Evolutionary conservation across 352 stramenopile species (phyloP).

Genomic region (Phytophthora tubulina): DNA sequence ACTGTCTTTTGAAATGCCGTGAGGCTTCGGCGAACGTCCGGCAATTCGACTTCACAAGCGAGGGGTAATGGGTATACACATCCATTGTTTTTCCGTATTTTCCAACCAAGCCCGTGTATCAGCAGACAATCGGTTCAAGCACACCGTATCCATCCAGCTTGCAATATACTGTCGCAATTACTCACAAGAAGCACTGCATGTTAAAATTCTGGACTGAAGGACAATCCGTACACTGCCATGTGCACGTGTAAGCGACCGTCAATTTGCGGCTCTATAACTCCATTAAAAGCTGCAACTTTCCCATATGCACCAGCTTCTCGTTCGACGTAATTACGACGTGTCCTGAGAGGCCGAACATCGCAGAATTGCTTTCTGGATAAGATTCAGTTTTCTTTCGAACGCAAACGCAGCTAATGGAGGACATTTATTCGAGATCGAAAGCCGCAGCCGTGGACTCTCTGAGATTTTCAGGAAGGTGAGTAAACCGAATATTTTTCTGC

Average conservation of each 20-base stretch:
- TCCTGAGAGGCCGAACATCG: background rate
- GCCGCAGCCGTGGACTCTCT: background rate
- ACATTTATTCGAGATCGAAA: background rate
- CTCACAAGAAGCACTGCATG: background rate
- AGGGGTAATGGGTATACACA: background rate
- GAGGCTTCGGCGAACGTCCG: background rate
- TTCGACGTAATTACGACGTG: conserved; percentile 2
- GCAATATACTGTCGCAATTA: background rate
- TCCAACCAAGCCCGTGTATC: background rate
- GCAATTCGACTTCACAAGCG: background rate
- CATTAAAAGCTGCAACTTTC: conserved; percentile 7
- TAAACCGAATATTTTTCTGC: background rate
- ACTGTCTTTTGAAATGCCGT: background rate
- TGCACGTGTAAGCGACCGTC: conserved; percentile 4
- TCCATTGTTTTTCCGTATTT: background rate
- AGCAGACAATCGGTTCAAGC: background rate
- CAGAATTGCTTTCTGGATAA: background rate
- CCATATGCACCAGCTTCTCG: background rate
- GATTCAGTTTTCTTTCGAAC: background rate
- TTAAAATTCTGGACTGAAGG: background rate
- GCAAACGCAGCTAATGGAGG: background rate
- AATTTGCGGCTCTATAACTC: conserved; percentile 8
- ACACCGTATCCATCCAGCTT: background rate
- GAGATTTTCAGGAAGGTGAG: background rate
- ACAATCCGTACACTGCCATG: background rate